Base-by-base conservation (phyloP, 805 yeast species). In the Suhomyces emberorum region DNA sequence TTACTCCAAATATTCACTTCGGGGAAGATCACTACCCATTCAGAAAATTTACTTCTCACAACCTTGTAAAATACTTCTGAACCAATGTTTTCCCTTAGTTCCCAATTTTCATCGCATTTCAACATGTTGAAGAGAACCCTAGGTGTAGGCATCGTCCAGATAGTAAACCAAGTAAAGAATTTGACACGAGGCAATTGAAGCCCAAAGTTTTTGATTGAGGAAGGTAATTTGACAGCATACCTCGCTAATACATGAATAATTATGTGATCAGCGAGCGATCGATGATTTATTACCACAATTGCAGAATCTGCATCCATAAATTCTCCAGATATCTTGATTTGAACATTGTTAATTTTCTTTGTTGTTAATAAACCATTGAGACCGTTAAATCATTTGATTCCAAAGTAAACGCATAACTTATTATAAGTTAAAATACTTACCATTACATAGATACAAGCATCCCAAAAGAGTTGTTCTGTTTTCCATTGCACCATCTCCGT, bases 11-110 rank as follows among this genome's bases (percentile, higher is more conserved):
- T 75, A 49, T 83, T 84, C 4, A 85, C 96, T 57, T 89, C 97
- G 0, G 97, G 97, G 46, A 88, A 88, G 7, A 85, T 44, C 0
- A 81, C 78, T 0, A 88, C 48, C 86, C 95, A 80, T 46, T 76
- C 72, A 18, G 64, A 66, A n/a, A 47, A 52, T 23, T 56, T 68
- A 18, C 69, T 65, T n/a, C 43, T 48, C 4, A 65, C 20, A 15
- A 70, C 48, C 15, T 55, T 49, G 7, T 56, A 54, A 41, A 76
- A 73, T 16, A 67, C 52, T 34, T 54, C 36, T 39, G 51, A 44
- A 51, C 61, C 53, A 27, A 66, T 55, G 35, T 53, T 56, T 22
- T 59, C 42, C 46, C 72, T 74, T 22, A 78, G 52, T 44, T 72
- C 76, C 83, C 85, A 78, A 49, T 85, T 86, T 45, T 86, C 95